These are phyloP conservation scores for Cylindrotheca fusiformis DNA, from an alignment of 108 stramenopile genomes.

Conservation along the genomic window DNA sequence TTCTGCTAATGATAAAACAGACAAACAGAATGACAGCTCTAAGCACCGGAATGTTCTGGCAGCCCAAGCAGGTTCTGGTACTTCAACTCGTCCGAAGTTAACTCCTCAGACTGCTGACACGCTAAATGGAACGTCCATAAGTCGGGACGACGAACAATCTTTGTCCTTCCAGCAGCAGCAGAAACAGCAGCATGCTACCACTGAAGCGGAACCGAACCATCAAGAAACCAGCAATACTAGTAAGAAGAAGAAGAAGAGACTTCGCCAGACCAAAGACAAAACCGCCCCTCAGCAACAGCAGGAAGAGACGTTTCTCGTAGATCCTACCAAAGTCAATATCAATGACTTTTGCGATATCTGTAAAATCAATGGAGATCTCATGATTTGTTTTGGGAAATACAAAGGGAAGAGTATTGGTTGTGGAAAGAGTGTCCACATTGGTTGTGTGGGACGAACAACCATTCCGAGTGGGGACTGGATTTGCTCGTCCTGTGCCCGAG, in stretches of 20 bases:
- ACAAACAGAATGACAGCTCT: not conserved
- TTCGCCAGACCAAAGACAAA: not conserved
- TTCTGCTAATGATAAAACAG: not conserved
- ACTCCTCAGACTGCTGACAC: not conserved
- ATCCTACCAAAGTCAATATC: not conserved
- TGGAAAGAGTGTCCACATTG: constrained; percentile 47
- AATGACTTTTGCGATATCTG: constrained; percentile 51
- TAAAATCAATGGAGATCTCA: constrained; percentile 50
- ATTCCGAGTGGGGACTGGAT: constrained; percentile 70
- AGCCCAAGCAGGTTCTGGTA: too few relatives aligned
- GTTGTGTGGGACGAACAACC: constrained; percentile 35
- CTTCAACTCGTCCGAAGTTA: too few relatives aligned
- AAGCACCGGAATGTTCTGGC: too few relatives aligned
- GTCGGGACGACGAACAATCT: not conserved
- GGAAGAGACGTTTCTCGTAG: not conserved
- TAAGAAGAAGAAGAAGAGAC: not conserved
- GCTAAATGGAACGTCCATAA: not conserved
- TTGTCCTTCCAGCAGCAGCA: not conserved
- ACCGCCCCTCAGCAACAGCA: not conserved
- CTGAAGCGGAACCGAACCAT: not conserved
- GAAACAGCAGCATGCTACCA: not conserved
- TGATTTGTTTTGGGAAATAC: constrained; percentile 52
- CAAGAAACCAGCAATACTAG: not conserved
- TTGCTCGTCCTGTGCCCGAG: constrained; percentile 50
- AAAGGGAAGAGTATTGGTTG: constrained; percentile 47